Percentiles rank a stretch among this genome's conserved stretches.
phyloP scores from a whole-genome alignment of 140 eudicot genomes.

The Bidens hawaiensis region DNA sequence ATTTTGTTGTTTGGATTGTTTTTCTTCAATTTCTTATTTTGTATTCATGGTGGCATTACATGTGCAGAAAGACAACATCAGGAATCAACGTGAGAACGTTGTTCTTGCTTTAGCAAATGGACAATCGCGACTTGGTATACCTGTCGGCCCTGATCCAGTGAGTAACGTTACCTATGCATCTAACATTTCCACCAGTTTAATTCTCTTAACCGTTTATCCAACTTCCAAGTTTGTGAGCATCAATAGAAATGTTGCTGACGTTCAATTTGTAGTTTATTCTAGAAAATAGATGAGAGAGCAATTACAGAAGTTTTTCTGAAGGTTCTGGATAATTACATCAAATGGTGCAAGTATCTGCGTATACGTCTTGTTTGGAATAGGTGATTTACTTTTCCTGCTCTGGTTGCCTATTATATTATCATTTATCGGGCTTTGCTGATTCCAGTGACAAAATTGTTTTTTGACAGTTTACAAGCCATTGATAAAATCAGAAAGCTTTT shows the following conservation, averaged over 20 bases:
- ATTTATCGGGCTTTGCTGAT: conserved; percentile 6
- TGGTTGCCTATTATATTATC: conserved; percentile 3
- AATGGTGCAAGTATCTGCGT: conserved; percentile 93
- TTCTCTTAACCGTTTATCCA: too few relatives aligned
- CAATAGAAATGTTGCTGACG: conserved; percentile 8
- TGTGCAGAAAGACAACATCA: conserved; percentile 90
- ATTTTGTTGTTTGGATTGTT: background rate
- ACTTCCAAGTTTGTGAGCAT: background rate
- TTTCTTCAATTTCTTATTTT: too few relatives aligned
- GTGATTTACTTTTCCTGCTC: conserved; percentile 37
- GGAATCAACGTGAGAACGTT: conserved; percentile 93
- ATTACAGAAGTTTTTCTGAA: conserved; percentile 80
- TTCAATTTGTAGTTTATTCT: conserved; percentile 19
- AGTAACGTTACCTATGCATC: conserved; percentile 29
- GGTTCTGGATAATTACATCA: conserved; percentile 92
- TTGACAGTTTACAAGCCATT: conserved; percentile 79
- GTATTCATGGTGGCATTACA: background rate
- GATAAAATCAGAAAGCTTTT: conserved; percentile 82
- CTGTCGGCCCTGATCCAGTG: conserved; percentile 79
- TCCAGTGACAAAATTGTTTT: conserved; percentile 4
- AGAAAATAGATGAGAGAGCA: conserved; percentile 90
- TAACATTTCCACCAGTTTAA: background rate
- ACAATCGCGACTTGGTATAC: conserved; percentile 84
- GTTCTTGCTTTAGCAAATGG: conserved; percentile 83
- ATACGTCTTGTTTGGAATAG: conserved; percentile 81